These are phyloP conservation scores for Somion occarium DNA, from an alignment of 1,284 basidiomycete genomes.

Conservation along the genomic window DNA sequence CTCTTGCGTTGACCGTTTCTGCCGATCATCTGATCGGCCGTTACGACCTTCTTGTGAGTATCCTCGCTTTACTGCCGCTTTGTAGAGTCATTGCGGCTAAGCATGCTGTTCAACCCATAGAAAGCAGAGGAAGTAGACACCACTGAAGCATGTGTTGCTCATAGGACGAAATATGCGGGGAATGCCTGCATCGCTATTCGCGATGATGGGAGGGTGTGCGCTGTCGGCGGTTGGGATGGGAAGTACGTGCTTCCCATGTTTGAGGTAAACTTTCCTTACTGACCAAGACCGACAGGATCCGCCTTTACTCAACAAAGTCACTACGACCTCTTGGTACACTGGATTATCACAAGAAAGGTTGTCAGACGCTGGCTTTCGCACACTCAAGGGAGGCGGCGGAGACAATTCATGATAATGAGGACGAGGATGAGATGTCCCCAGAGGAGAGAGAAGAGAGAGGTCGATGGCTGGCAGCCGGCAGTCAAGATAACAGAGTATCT, in stretches of 20 bases:
- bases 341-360: conserved; percentile 70
- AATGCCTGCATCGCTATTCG: conserved; percentile 72
- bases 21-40: conserved; percentile 77
- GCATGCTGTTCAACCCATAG: not conserved
- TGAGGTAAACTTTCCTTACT: not conserved
- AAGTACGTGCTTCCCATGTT: conserved; percentile 44
- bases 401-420: conserved; percentile 24
- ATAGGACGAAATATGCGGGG: conserved; percentile 75
- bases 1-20: conserved; percentile 73
- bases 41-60: conserved; percentile 56
- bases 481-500: conserved; percentile 71
- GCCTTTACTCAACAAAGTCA: conserved; percentile 71
- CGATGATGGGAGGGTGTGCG: conserved; percentile 72
- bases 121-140: not conserved
- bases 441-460: conserved; percentile 48
- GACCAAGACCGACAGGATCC: conserved; percentile 45
- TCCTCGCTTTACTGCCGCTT: not conserved
- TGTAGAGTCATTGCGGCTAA: not conserved
- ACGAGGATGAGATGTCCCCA: conserved; percentile 44
- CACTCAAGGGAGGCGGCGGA: conserved; percentile 11
- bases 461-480: conserved; percentile 70
- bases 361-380: conserved; percentile 70
- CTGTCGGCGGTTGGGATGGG: conserved; percentile 87
- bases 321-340: conserved; percentile 79
- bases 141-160: conserved; percentile 12